Evolutionary conservation across 1,139 yeast genomes (phyloP).

Genomic region (Suhomyces maxii): DNA sequence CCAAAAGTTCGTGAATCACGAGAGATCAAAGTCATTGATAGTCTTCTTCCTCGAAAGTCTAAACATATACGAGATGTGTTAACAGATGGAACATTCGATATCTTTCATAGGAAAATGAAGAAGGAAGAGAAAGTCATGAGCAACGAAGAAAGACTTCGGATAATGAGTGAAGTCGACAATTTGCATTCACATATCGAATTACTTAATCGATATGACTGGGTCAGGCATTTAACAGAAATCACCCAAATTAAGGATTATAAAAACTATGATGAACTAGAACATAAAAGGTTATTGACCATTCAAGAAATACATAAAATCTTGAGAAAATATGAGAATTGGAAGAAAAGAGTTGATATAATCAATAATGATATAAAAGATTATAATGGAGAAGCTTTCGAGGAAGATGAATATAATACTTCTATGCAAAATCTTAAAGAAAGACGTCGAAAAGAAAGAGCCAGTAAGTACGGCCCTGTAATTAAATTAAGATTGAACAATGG

Average conservation of each 20-base stretch:
- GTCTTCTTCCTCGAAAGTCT: conserved; percentile 23
- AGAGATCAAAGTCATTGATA: conserved; percentile 9
- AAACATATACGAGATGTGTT: conserved; percentile 38
- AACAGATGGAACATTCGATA: conserved; percentile 42
- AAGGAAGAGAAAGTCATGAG: conserved; percentile 66
- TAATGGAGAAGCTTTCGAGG: conserved; percentile 13
- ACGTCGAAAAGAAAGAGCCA: conserved; percentile 21
- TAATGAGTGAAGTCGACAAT: conserved; percentile 52
- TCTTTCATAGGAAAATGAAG: conserved; percentile 63
- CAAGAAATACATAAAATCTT: conserved; percentile 50
- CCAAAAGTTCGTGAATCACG: conserved; percentile 5
- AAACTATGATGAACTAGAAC: conserved; percentile 48
- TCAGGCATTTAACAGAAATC: conserved; percentile 46
- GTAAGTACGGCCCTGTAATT: conserved; percentile 26
- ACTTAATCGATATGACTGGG: conserved; percentile 59
- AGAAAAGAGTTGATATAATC: conserved; percentile 30
- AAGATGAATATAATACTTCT: conserved; percentile 24
- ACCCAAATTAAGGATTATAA: conserved; percentile 52
- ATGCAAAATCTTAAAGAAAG: conserved; percentile 19
- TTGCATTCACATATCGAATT: conserved; percentile 45
- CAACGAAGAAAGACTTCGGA: conserved; percentile 53
- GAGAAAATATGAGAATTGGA: conserved; percentile 48
- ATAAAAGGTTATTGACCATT: conserved; percentile 53
- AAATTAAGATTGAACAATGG: conserved; percentile 32
- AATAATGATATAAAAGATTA: conserved; percentile 26